Evolutionary conservation across 1,284 basidiomycete species (phyloP), one percentile per base, ranked within the genome.

Genomic region (Moesziomyces aphidis): DNA sequence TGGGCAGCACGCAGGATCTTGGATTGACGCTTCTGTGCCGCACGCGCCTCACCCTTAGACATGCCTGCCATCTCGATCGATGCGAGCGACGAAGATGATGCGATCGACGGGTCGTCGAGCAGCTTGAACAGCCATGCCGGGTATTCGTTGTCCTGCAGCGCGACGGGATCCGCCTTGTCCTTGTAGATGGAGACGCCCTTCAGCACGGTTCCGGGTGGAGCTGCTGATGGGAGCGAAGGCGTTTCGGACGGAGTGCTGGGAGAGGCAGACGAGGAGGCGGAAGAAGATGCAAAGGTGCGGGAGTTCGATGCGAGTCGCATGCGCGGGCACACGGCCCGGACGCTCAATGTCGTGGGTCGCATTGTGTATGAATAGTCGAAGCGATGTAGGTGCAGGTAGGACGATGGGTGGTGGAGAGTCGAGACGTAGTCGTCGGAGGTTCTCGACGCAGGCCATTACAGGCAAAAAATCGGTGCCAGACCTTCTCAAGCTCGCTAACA

Each of bases 81-180:
- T 10, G 73, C 64, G 13, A 81, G 65, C 15, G 78, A 72, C 9
- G 78, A 78, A 13, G 63, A 60, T 13, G 72, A 67, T 3, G 66
- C 60, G 46, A 76, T 72, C 7, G 73, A 70, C 1, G 79, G 72
- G 45, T 80, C 79, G 31, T 82, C 83, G 10, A 93, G 86, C 47
- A 95, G 83, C 23, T 88, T 90, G 93, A 94, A 97, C 48, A 97
- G 85, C 95, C 95, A 97, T 5, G 89, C 83, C 1, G 95, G 95
- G 85, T 97, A 97, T 78, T 91, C 90, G 43, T 92, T 90, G 85
- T 97, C 95, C 3, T 91, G 87, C 13, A 89, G 86, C 1, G 95
- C 93, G 13, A 94, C 85, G 3, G 96, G 90, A 42, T 93, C 91
- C 0, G 89, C 86, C 81, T 94, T 91, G 72, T 90, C 91, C 85